Percentiles rank a stretch among this genome's conserved stretches.
Conservation (phyloP, 768 basidiomycete genomes). For the Candolleomyces efflorescens region DNA sequence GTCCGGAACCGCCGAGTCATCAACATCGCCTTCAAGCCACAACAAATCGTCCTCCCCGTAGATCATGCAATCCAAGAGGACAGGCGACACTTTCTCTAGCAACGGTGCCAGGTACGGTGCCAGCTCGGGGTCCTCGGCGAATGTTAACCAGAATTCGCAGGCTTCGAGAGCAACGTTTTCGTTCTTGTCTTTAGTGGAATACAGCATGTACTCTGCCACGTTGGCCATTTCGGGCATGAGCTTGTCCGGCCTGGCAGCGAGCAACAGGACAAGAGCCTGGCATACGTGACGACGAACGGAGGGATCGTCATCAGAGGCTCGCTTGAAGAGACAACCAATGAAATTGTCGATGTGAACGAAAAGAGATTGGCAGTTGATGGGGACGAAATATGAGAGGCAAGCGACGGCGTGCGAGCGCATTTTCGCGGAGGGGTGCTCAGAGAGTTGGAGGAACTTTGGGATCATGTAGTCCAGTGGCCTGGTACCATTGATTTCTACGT, state of each 20-base stretch:
- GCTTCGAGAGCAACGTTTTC: slow-evolving; percentile 96
- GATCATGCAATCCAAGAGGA: slow-evolving; percentile 95
- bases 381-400: slow-evolving; percentile 92
- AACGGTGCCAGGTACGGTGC: slow-evolving; percentile 81
- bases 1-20: slow-evolving; percentile 88
- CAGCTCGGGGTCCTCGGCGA: slow-evolving; percentile 92
- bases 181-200: slow-evolving; percentile 96
- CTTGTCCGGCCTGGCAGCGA: slow-evolving; percentile 92
- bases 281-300: slow-evolving; percentile 94
- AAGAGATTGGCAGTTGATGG: slow-evolving; percentile 81
- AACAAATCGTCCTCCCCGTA: slow-evolving; percentile 96
- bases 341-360: slow-evolving; percentile 90
- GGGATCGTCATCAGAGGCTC: slow-evolving; percentile 92
- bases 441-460: slow-evolving; percentile 87
- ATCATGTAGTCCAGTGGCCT: slow-evolving; percentile 95
- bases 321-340: slow-evolving; percentile 90
- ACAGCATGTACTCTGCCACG: slow-evolving; percentile 98
- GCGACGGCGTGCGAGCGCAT: slow-evolving; percentile 92
- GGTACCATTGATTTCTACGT: slow-evolving; percentile 90
- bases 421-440: slow-evolving; percentile 81
- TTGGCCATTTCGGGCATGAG: slow-evolving; percentile 94
- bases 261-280: slow-evolving; percentile 88
- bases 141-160: slow-evolving; percentile 99
- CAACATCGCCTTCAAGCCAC: slow-evolving; percentile 89
- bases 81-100: slow-evolving; percentile 87